Base-by-base conservation (phyloP, 345 rosid genomes). In the Triadica sebifera region DNA sequence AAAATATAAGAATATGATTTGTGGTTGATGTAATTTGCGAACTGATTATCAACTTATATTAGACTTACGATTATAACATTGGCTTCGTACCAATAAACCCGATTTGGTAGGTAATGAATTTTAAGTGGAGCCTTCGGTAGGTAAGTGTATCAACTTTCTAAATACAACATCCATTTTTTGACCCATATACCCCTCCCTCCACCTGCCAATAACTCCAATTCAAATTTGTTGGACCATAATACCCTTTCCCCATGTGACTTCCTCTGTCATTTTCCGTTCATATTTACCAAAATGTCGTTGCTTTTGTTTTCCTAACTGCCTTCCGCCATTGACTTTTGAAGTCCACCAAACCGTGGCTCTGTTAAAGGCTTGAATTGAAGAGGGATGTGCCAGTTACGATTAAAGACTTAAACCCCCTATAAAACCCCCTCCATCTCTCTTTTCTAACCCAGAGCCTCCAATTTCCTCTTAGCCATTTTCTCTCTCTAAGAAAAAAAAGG, bases 331-430 rank as follows among this genome's bases (percentile, higher is more conserved):
- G 50, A 29, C 59, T 4, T 4, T 37, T 4, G 52, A 73, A 73
- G 16, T 37, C 80, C 39, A 80, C 79, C 79, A 68, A 67, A 76
- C 77, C 53, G 4, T 4, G 17, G 5, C 45, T 12, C 24, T 20
- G 50, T 56, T n/a, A n/a, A n/a, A n/a, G n/a, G n/a, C n/a, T n/a
- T n/a, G n/a, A n/a, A n/a, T n/a, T n/a, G n/a, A n/a, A n/a, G n/a
- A n/a, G n/a, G n/a, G n/a, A n/a, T n/a, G n/a, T n/a, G n/a, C n/a
- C n/a, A n/a, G n/a, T n/a, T n/a, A n/a, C n/a, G 45, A 8, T 65
- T 13, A 50, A n/a, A n/a, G 37, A 13, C 22, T 53, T 3, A 9
- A 52, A 25, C n/a, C 73, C 61, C 49, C 64, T 62, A 45, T 61
- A 46, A 63, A 58, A 39, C 6, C 43, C 61, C 11, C 8, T 8